Conservation (phyloP, 345 rosid genomes). For the Alliaria petiolata region DNA sequence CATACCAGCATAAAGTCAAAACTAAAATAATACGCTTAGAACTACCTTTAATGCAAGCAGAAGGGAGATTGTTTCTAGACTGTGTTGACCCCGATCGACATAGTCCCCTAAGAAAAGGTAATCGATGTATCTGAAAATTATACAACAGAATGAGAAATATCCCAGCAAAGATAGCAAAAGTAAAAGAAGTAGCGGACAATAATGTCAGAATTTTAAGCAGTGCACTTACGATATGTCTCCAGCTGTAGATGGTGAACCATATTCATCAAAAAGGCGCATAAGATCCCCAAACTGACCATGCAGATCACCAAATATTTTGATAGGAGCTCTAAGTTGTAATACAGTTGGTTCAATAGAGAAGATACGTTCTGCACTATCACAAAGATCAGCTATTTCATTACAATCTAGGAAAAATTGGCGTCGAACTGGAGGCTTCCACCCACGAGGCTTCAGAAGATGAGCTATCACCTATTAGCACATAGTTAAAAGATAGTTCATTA, state of each 20-base stretch:
- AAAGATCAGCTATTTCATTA: conserved; percentile 89
- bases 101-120: conserved; percentile 96
- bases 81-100: conserved; percentile 96
- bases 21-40: background rate
- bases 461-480: conserved; percentile 56
- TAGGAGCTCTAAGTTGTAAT: conserved; percentile 81
- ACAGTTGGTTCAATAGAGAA: conserved; percentile 84
- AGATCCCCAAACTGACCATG: conserved; percentile 97
- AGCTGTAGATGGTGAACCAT: conserved; percentile 92
- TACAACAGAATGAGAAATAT: conserved; percentile 16
- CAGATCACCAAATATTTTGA: conserved; percentile 91
- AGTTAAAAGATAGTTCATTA: background rate
- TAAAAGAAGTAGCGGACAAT: background rate
- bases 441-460: conserved; percentile 89
- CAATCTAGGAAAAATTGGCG: conserved; percentile 92
- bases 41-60: conserved; percentile 88
- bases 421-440: conserved; percentile 93
- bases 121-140: conserved; percentile 71
- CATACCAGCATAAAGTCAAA: conserved; percentile 7
- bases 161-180: background rate
- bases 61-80: conserved; percentile 81
- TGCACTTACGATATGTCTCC: conserved; percentile 88
- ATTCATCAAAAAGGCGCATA: conserved; percentile 96
- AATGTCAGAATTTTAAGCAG: background rate
- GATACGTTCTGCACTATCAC: conserved; percentile 82